These are phyloP conservation scores for Lepraria neglecta DNA, from an alignment of 495 filamentous ascomycete species.

Conservation along the genomic window DNA sequence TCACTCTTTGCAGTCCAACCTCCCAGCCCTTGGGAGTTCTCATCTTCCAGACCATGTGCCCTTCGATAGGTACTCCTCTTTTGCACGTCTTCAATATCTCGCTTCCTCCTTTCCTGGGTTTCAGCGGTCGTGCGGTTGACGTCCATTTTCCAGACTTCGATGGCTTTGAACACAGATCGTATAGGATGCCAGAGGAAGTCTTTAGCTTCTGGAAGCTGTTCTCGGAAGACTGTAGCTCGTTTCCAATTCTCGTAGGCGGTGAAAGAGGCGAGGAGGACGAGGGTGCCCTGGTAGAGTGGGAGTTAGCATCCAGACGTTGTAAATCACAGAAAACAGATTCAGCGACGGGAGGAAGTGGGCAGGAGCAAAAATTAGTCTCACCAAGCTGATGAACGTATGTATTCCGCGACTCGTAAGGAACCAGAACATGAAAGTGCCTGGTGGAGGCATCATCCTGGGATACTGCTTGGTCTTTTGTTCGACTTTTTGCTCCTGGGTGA, in stretches of 20 bases:
- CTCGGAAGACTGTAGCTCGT: constrained; percentile 57
- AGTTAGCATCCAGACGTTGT: neutral
- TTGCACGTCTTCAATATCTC: constrained; percentile 66
- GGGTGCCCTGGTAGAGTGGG: constrained; percentile 48
- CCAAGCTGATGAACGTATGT: constrained; percentile 73
- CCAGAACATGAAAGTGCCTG: constrained; percentile 67
- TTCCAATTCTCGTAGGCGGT: constrained; percentile 67
- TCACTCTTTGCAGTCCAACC: constrained; percentile 40
- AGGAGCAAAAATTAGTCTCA: constrained; percentile 35
- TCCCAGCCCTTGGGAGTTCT: constrained; percentile 35
- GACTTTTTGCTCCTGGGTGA: constrained; percentile 52
- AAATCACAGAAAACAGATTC: neutral
- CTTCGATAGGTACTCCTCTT: constrained; percentile 73
- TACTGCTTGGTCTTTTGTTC: constrained; percentile 62
- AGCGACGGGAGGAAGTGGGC: too few relatives aligned
- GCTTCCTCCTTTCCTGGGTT: constrained; percentile 58
- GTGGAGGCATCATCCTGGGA: constrained; percentile 72
- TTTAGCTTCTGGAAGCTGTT: constrained; percentile 44
- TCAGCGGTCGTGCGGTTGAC: constrained; percentile 54
- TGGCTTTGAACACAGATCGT: constrained; percentile 46
- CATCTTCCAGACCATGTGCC: constrained; percentile 69
- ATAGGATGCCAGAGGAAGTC: constrained; percentile 49
- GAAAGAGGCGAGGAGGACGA: constrained; percentile 58
- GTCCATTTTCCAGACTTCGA: constrained; percentile 66
- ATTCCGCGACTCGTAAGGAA: constrained; percentile 66